Conservation (phyloP, 371 early-diverging fungal genomes). For the Apophysomyces trapeziformis region DNA sequence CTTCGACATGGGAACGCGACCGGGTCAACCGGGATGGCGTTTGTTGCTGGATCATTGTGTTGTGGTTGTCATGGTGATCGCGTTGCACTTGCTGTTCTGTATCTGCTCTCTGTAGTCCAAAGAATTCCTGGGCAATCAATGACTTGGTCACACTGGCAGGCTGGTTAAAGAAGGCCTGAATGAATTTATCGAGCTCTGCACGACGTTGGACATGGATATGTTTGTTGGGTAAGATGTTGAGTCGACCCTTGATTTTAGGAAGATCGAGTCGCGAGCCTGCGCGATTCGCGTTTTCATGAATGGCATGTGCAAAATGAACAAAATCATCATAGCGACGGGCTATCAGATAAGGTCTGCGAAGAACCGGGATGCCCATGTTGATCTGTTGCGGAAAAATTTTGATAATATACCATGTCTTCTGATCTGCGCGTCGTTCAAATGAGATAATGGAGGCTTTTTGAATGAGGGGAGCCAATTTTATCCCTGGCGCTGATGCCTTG, state of each 20-base stretch:
- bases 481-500: slow-evolving; percentile 18
- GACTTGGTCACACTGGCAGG: slow-evolving; percentile 26
- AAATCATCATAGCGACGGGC: slow-evolving; percentile 35
- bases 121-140: slow-evolving; percentile 33
- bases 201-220: slow-evolving; percentile 23
- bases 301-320: slow-evolving; percentile 23
- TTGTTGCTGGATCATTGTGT: neutral
- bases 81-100: slow-evolving; percentile 21
- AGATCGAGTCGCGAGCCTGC: slow-evolving; percentile 18
- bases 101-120: slow-evolving; percentile 32
- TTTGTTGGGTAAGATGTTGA: slow-evolving; percentile 25
- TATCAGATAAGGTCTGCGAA: slow-evolving; percentile 27
- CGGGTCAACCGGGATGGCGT: slow-evolving; percentile 1
- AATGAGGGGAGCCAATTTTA: slow-evolving; percentile 31
- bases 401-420: slow-evolving; percentile 31
- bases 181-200: slow-evolving; percentile 30
- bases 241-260: slow-evolving; percentile 24
- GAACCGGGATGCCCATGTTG: slow-evolving; percentile 6
- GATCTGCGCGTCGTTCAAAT: slow-evolving; percentile 22
- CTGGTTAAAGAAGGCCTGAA: slow-evolving; percentile 26
- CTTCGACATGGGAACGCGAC: slow-evolving; percentile 13
- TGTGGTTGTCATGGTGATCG: slow-evolving; percentile 17
- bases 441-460: slow-evolving; percentile 25
- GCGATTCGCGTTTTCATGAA: slow-evolving; percentile 19
- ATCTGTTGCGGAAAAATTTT: slow-evolving; percentile 25